A percentile compares a stretch with the other conserved stretches of the same genome.
phyloP scores from a whole-genome alignment of 495 filamentous ascomycete genomes.

The Thermothielavioides terrestris region DNA sequence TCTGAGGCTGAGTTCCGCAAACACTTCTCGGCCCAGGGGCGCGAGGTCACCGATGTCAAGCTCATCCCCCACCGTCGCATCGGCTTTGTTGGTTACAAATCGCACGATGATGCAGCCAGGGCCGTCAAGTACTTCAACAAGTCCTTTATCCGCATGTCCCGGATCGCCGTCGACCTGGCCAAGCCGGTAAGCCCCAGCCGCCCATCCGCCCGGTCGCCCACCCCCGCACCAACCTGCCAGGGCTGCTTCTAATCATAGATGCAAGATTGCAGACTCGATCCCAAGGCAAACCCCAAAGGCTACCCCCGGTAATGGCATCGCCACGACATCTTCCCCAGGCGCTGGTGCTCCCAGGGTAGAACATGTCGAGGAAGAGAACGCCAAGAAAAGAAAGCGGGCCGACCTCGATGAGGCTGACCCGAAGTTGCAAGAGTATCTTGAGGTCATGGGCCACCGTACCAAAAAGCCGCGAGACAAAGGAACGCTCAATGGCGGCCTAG shows the following conservation, averaged over 20 bases:
- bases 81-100: constrained; percentile 93
- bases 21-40: constrained; percentile 68
- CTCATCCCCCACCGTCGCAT: constrained; percentile 81
- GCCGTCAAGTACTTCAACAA: constrained; percentile 93
- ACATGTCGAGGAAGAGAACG: constrained; percentile 15
- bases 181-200: constrained; percentile 66
- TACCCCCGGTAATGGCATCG: constrained; percentile 5
- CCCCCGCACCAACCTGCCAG: background rate
- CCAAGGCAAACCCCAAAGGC: constrained; percentile 11
- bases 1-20: constrained; percentile 71
- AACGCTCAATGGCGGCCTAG: constrained; percentile 6
- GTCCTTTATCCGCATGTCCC: constrained; percentile 94
- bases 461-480: constrained; percentile 24
- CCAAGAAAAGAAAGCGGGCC: constrained; percentile 46
- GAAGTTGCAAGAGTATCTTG: constrained; percentile 80
- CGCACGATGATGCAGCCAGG: constrained; percentile 61
- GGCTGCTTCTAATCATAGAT: constrained; percentile 17
- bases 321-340: constrained; percentile 2
- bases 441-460: constrained; percentile 54
- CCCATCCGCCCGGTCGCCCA: too few species aligned
- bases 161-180: constrained; percentile 84
- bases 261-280: constrained; percentile 20
- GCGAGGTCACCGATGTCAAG: constrained; percentile 79
- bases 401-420: constrained; percentile 49
- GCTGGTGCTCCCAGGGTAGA: constrained; percentile 8